Percentiles rank a stretch among this genome's conserved stretches.
phyloP scores from a whole-genome alignment of 1,139 yeast species.

The Saccharomyces hybrid region DNA sequence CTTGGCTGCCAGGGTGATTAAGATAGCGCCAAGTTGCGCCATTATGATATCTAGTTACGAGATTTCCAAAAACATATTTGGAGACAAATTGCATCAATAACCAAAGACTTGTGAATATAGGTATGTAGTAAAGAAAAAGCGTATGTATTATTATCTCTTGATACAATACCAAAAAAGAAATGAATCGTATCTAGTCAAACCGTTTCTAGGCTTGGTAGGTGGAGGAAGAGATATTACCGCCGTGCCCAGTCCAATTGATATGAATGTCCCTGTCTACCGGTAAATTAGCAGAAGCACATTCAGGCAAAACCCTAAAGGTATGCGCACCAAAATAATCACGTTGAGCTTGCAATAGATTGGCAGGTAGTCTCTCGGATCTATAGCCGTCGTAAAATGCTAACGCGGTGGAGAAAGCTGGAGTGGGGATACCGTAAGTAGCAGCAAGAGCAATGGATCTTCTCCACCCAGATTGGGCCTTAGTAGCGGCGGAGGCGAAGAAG shows the following conservation, averaged over 20 bases:
- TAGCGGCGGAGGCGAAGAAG: slow-evolving; percentile 85
- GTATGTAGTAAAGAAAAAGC: neutral
- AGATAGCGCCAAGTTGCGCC: slow-evolving; percentile 96
- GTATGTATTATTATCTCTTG: neutral
- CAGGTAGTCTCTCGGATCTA: slow-evolving; percentile 93
- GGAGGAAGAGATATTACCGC: slow-evolving; percentile 94
- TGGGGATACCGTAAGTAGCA: slow-evolving; percentile 82
- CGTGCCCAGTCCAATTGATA: slow-evolving; percentile 98
- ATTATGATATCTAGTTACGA: slow-evolving; percentile 97
- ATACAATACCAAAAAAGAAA: neutral
- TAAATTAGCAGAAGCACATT: slow-evolving; percentile 64
- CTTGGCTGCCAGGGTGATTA: slow-evolving; percentile 72
- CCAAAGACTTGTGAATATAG: neutral
- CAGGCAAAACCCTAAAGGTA: slow-evolving; percentile 93
- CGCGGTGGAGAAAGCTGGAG: slow-evolving; percentile 97
- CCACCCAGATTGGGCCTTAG: slow-evolving; percentile 95
- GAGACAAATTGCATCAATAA: neutral
- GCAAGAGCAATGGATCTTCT: slow-evolving; percentile 78
- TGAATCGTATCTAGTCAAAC: no score
- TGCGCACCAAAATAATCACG: slow-evolving; percentile 99
- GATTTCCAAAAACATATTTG: slow-evolving; percentile 64
- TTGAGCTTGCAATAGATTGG: slow-evolving; percentile 97
- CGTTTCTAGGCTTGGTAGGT: slow-evolving; percentile 62
- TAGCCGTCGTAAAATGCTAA: slow-evolving; percentile 97
- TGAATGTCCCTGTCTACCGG: slow-evolving; percentile 83